Evolutionary conservation across 2,329 filamentous ascomycete species (phyloP), one percentile per base, ranked within the genome.

Genomic region (Falciphora oryzae): DNA sequence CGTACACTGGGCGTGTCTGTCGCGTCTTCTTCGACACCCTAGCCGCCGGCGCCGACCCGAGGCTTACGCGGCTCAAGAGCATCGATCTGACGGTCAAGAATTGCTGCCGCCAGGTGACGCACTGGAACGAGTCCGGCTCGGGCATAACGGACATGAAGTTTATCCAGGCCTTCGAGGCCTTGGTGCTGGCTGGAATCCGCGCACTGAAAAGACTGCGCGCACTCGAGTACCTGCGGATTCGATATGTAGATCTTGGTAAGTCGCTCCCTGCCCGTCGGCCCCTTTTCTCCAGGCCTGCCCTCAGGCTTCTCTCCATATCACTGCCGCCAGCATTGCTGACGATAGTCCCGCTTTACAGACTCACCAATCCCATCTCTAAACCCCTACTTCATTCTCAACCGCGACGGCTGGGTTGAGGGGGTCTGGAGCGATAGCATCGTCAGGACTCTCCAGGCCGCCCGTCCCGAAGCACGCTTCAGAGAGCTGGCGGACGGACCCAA

Each of bases 31-130:
- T 92, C 70, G 83, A 86, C 59, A 74, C 81, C 44, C 81, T 85
- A 6, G 78, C 81, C n/a, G 76, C 77, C 59, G 75, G 79, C 35
- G 80, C 81, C 38, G 79, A 84, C 67, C 74, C 81, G 57, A 74
- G 81, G 58, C 76, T 79, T 22, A 79, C 81, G 10, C 77, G 77
- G 22, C 81, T 92, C 59, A 86, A 85, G 74, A 88, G 86, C 1
- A 80, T 92, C 28, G 89, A 92, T 69, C 75, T 92, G 59, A 88
- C 88, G 0, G 87, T 92, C 64, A 91, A 91, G 76, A 91, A 91
- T 67, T 89, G 88, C 73, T 93, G 90, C 70, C 84, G 88, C 4
- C 77, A 81, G 58, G 73, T 80, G 66, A 74, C 76, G 60, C 77
- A 77, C 67, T 87, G 80, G 78, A 82, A 86, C 67, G 88, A 90